Conservation (phyloP, 2,329 filamentous ascomycete genomes). For the Neopestalotiopsis rosae region DNA sequence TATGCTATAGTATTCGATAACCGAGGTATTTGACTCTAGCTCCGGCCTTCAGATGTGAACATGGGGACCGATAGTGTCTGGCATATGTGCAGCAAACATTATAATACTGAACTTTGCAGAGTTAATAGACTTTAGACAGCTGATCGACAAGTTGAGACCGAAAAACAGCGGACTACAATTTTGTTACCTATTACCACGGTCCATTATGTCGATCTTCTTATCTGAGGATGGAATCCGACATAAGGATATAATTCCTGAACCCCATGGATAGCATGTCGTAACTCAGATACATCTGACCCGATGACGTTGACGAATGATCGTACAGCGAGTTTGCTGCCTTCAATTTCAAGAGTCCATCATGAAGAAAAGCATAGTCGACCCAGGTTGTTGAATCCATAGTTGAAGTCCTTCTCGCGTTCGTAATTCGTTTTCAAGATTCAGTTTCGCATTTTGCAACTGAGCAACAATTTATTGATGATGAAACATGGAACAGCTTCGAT, state of each 20-base stretch:
- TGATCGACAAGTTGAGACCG: background rate
- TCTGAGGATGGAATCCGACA: constrained; percentile 4
- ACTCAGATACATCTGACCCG: constrained; percentile 8
- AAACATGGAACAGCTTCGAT: no score
- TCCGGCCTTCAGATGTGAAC: no score
- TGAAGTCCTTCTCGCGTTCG: no score
- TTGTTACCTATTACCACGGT: constrained; percentile 3
- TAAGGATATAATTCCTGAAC: constrained; percentile 1
- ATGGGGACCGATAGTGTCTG: no score
- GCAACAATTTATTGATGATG: no score
- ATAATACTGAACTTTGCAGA: constrained; percentile 6
- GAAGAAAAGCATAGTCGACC: no score
- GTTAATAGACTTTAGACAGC: background rate
- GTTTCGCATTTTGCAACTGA: no score
- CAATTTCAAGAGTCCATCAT: constrained; percentile 4
- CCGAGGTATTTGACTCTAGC: constrained; percentile 6
- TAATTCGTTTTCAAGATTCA: no score
- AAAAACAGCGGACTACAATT: background rate
- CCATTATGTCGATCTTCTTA: background rate
- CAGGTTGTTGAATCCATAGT: no score
- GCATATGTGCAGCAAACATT: constrained; percentile 11
- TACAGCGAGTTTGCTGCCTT: background rate
- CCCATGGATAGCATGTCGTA: background rate
- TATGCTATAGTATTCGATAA: constrained; percentile 10
- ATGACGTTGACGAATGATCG: constrained; percentile 10